Conservation (phyloP, 148 eudicot species). For the Spergularia marina region DNA sequence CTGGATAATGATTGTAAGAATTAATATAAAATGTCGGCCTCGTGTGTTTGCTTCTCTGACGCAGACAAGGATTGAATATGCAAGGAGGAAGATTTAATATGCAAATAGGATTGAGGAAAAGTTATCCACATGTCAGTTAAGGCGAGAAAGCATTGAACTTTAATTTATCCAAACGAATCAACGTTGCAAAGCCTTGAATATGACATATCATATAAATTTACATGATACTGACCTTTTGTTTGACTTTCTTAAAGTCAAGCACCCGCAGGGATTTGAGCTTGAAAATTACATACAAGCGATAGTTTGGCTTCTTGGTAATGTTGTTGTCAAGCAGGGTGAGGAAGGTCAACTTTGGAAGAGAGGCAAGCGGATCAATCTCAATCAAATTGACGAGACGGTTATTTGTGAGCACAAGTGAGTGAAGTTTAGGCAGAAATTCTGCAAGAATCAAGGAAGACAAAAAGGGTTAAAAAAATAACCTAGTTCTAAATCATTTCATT, state of each 20-base stretch:
- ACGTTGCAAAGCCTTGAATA: no score
- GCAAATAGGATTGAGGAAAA: no score
- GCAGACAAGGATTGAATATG: not conserved
- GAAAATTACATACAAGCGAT: conserved; percentile 85
- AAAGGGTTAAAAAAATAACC: not conserved
- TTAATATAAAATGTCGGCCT: not conserved
- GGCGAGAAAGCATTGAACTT: no score
- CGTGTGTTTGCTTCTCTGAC: no score
- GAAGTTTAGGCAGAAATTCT: conserved; percentile 94
- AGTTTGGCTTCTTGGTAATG: conserved; percentile 81
- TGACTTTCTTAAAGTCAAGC: conserved; percentile 89
- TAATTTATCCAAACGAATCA: no score
- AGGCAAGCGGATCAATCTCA: conserved; percentile 94
- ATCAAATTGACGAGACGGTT: conserved; percentile 84
- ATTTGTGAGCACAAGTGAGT: conserved; percentile 84
- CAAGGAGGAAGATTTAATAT: not conserved
- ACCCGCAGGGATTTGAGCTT: conserved; percentile 66
- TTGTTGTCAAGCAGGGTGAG: conserved; percentile 78
- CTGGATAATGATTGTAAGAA: not conserved
- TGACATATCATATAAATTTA: no score
- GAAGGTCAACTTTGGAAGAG: conserved; percentile 75
- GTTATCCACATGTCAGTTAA: no score
- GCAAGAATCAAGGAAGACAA: conserved; percentile 23
- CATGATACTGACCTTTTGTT: conserved; percentile 62
- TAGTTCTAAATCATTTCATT: no score